Percentiles rank a stretch among this genome's conserved stretches.
Conservation (phyloP, 805 yeast species). For the Starmerella stellata region DNA sequence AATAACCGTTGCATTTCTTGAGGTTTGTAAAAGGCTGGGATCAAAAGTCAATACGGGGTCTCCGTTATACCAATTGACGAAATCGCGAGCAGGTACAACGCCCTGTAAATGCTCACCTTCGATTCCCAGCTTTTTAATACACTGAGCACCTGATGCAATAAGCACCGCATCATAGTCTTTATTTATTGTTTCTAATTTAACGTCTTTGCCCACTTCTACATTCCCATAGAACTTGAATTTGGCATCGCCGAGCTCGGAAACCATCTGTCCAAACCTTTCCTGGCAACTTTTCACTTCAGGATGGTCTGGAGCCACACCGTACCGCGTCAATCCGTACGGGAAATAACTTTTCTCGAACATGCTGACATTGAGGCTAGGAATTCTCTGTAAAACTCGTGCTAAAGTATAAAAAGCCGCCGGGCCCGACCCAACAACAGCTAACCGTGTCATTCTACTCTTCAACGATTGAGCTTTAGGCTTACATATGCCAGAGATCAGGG, state of each 20-base stretch:
- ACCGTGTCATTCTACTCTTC: constrained; percentile 1
- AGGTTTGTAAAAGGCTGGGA: constrained; percentile 39
- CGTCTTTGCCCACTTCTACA: constrained; percentile 43
- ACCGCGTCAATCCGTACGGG: constrained; percentile 80
- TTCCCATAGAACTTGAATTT: constrained; percentile 53
- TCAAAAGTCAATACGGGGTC: constrained; percentile 39
- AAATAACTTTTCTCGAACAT: constrained; percentile 72
- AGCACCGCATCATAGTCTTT: constrained; percentile 53
- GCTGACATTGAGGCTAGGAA: constrained; percentile 33
- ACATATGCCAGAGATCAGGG: too few relatives aligned
- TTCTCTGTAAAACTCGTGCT: constrained; percentile 42
- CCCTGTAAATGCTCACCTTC: constrained; percentile 41
- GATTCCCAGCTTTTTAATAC: constrained; percentile 35
- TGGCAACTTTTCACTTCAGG: constrained; percentile 72
- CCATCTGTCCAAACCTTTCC: constrained; percentile 36
- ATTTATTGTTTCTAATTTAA: constrained; percentile 33
- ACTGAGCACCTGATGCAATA: constrained; percentile 62
- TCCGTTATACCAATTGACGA: constrained; percentile 95
- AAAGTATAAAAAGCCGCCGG: constrained; percentile 94
- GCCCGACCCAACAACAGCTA: constrained; percentile 81
- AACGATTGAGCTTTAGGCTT: too few relatives aligned
- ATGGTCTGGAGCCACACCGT: constrained; percentile 98
- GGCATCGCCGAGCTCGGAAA: constrained; percentile 28
- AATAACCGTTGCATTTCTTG: constrained; percentile 54
- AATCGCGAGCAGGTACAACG: constrained; percentile 61